Evolutionary conservation across 1,284 basidiomycete species (phyloP).

Genomic region (Coniophora puteana): DNA sequence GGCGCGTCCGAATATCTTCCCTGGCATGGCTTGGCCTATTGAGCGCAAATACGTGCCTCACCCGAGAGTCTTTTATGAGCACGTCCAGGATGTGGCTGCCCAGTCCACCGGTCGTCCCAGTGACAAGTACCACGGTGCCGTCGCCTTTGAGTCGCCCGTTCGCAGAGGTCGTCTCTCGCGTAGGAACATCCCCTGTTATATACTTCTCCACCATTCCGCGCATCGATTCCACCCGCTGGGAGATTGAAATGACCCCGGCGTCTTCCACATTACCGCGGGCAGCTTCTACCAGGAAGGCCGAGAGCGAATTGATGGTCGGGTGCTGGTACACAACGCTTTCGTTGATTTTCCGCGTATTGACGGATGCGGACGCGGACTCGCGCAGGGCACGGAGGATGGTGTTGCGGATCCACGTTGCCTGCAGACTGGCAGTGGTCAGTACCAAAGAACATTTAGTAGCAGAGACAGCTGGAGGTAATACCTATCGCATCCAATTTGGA

Average conservation of each 20-base stretch:
- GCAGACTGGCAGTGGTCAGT: conserved; percentile 29
- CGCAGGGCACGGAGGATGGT: conserved; percentile 28
- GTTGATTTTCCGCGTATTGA: conserved; percentile 6
- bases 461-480: conserved; percentile 10
- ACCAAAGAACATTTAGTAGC: neutral
- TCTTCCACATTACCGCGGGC: no score
- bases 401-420: conserved; percentile 40
- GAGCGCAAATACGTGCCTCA: conserved; percentile 18
- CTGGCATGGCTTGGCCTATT: conserved; percentile 11
- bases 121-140: conserved; percentile 22
- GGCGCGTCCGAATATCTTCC: no score
- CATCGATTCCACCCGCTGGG: no score
- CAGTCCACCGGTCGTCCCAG: conserved; percentile 23
- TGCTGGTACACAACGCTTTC: conserved; percentile 30
- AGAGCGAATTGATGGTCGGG: conserved; percentile 25
- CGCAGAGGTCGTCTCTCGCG: no score
- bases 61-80: conserved; percentile 7
- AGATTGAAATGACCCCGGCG: no score
- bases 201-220: no score
- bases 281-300: conserved; percentile 10
- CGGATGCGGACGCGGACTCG: conserved; percentile 7
- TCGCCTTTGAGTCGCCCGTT: no score
- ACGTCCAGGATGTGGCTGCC: conserved; percentile 20
- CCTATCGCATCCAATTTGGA: conserved; percentile 43
- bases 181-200: no score